Conservation (phyloP, 2,329 filamentous ascomycete genomes). For the Exophiala phaeomuriformis region DNA sequence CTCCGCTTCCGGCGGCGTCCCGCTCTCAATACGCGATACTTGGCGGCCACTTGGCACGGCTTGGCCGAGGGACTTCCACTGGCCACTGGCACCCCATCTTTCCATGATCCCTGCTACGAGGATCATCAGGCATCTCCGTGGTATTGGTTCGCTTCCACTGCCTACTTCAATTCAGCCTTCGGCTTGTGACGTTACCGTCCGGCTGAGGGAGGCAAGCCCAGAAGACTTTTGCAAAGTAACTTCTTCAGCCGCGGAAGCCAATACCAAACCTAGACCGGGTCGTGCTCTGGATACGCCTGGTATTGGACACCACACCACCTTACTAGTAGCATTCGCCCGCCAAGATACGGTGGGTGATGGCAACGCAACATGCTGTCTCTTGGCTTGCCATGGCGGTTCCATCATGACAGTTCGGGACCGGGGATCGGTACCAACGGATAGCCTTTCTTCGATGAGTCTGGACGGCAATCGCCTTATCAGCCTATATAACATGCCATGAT, state of each 20-base stretch:
- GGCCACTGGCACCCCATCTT: too few species aligned
- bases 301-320: background rate
- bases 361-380: conserved; percentile 6
- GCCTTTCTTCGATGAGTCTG: background rate
- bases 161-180: too few species aligned
- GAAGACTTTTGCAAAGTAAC: too few species aligned
- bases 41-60: background rate
- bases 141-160: too few species aligned
- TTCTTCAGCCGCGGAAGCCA: too few species aligned
- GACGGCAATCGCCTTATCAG: background rate
- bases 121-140: too few species aligned
- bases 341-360: background rate
- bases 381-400: background rate
- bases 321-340: background rate
- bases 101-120: too few species aligned
- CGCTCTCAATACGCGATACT: background rate
- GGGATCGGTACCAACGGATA: background rate
- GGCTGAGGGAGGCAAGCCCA: too few species aligned
- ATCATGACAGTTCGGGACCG: background rate
- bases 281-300: background rate
- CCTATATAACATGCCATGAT: background rate
- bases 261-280: background rate
- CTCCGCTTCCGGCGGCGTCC: background rate
- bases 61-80: too few species aligned
- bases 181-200: too few species aligned